These are phyloP conservation scores for Marchantia paleacea DNA, from an alignment of 225 moss, liverwort and hornwort genomes.

Conservation along the genomic window DNA sequence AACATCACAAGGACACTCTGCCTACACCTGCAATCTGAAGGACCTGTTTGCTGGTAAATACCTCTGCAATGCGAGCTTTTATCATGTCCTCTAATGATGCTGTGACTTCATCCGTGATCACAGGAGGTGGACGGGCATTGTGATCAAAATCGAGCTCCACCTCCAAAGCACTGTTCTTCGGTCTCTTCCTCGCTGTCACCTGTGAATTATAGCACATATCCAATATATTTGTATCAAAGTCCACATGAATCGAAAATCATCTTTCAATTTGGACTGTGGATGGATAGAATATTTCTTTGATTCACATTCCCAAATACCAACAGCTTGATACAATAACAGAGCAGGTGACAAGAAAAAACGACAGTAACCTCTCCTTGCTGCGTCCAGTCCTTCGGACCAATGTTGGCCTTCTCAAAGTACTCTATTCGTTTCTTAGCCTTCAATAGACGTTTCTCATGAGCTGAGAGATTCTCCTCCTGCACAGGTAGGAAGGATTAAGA, in stretches of 20 bases:
- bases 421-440: conserved; percentile 70
- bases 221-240: not conserved
- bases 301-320: not conserved
- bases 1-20: too few relatives aligned
- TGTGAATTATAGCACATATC: conserved; percentile 16
- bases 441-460: conserved; percentile 72
- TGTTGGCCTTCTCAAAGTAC: conserved; percentile 71
- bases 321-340: not conserved
- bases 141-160: conserved; percentile 99
- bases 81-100: conserved; percentile 91
- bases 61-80: conserved; percentile 78
- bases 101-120: conserved; percentile 86
- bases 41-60: conserved; percentile 6
- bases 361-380: conserved; percentile 81
- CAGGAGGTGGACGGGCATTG: conserved; percentile 84
- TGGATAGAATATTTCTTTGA: not conserved
- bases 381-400: conserved; percentile 87
- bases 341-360: not conserved
- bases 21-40: too few relatives aligned
- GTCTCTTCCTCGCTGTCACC: conserved; percentile 89
- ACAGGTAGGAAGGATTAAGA: not conserved
- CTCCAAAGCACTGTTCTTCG: conserved; percentile 88
- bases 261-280: not conserved
- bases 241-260: too few relatives aligned
- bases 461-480: conserved; percentile 68